Evolutionary conservation across 768 basidiomycete species (phyloP), one percentile per base, ranked within the genome.

Genomic region (Boletus pseudopeckii): DNA sequence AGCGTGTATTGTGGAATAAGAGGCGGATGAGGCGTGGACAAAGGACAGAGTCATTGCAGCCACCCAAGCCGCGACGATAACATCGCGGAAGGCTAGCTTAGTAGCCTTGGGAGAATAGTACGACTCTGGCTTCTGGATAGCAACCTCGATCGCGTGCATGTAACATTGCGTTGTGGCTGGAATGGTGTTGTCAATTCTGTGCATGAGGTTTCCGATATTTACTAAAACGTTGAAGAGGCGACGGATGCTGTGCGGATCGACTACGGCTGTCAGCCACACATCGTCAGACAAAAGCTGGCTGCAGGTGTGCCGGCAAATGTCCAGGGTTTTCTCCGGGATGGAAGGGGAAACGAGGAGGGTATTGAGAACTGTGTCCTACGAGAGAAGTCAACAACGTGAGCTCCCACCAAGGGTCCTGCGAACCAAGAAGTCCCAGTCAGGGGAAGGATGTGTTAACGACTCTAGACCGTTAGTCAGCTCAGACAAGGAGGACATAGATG

Each of bases 191-290:
- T 69, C 62, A 55, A 57, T 60, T 50, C 53, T 66, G 32, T 68
- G 70, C 59, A 65, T 63, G 52, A 71, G 65, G 26, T 73, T 77
- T 20, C 73, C 75, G 40, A 69, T 69, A 18, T 72, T 75, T 53
- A 76, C 74, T 41, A 78, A 64, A 38, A 79, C 70, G 59, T 75
- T 76, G 60, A 79, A 78, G 7, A 80, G 61, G 7, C 77, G 74
- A 50, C 75, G 76, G 4, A 71, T 58, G 48, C 74, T 76, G 48
- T 51, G 62, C 24, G 64, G 60, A 8, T 72, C 59, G 30, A 61
- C 57, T 15, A 57, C 33, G 32, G 66, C 41, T 33, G 60, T 60
- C 32, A 66, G 45, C 60, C 58, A 61, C 28, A 56, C 56, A 28
- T 70, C 62, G 28, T 60, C 61, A 13, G 66, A 65, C 45, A 70